These are phyloP conservation scores for Malania oleifera DNA, from an alignment of 164 flowering plant genomes.

Conservation along the genomic window DNA sequence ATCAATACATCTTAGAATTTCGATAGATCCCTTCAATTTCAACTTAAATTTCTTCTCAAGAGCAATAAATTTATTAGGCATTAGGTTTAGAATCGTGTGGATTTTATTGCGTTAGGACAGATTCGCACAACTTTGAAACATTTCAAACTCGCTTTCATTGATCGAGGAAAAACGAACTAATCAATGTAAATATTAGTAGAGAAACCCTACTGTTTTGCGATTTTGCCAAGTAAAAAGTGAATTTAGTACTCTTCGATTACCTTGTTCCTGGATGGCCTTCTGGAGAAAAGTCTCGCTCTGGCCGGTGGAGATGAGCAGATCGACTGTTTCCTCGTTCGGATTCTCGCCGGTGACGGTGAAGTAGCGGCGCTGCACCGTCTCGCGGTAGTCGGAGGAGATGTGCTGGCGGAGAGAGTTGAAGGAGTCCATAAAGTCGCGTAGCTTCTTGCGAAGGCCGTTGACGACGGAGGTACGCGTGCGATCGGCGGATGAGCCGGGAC, in stretches of 20 bases:
- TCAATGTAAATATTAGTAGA: too few species aligned
- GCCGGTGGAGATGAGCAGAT: conserved; percentile 61
- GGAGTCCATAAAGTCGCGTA: conserved; percentile 54
- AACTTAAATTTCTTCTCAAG: too few species aligned
- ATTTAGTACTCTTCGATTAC: background rate
- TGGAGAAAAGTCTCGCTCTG: conserved; percentile 79
- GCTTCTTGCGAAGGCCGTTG: conserved; percentile 55
- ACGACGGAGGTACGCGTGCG: conserved; percentile 69
- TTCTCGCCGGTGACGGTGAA: conserved; percentile 76
- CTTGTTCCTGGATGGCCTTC: conserved; percentile 68
- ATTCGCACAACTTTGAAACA: too few species aligned
- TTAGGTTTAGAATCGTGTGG: too few species aligned
- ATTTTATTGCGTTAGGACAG: too few species aligned
- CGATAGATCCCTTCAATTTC: too few species aligned
- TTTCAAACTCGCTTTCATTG: too few species aligned
- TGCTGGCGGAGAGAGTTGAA: conserved; percentile 48
- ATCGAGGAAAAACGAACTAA: too few species aligned
- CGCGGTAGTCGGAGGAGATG: conserved; percentile 60
- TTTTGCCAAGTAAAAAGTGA: too few species aligned
- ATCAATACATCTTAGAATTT: background rate
- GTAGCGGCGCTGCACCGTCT: conserved; percentile 67
- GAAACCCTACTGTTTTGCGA: too few species aligned
- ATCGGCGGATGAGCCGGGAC: conserved; percentile 79
- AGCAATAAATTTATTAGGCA: too few species aligned
- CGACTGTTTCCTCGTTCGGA: conserved; percentile 53